Conservation (phyloP, 2,329 filamentous ascomycete genomes). For the Pezicula rhizophila region DNA sequence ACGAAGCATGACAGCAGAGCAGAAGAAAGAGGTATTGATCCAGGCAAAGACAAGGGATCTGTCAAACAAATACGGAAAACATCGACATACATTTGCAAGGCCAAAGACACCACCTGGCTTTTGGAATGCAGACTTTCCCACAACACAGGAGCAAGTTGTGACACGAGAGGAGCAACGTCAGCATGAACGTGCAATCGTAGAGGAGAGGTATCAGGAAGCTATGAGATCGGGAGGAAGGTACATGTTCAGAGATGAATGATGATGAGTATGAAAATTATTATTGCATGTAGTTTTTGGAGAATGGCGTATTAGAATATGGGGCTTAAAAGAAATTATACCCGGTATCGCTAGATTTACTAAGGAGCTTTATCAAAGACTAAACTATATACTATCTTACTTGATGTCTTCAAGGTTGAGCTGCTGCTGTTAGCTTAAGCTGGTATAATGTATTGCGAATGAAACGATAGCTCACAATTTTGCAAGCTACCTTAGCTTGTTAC, state of each 20-base stretch:
- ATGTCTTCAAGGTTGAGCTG: too few relatives aligned
- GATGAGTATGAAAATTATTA: not conserved
- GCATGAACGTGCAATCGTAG: constrained; percentile 57
- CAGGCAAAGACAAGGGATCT: constrained; percentile 69
- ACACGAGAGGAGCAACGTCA: constrained; percentile 61
- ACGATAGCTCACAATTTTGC: too few relatives aligned
- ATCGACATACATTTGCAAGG: constrained; percentile 68
- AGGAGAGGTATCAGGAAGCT: constrained; percentile 74
- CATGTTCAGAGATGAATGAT: constrained; percentile 71
- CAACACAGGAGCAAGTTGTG: constrained; percentile 69
- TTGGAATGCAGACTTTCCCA: constrained; percentile 86
- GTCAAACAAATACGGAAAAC: constrained; percentile 70
- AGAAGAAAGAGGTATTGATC: constrained; percentile 62
- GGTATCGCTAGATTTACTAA: too few relatives aligned
- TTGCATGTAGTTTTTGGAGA: not conserved
- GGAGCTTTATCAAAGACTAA: too few relatives aligned
- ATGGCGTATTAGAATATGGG: not conserved
- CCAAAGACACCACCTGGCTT: constrained; percentile 75
- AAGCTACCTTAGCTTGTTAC: too few relatives aligned
- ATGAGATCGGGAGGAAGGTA: constrained; percentile 71
- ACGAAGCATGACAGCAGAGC: constrained; percentile 50
- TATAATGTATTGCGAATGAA: too few relatives aligned
- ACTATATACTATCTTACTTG: too few relatives aligned
- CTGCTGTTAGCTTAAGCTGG: too few relatives aligned
- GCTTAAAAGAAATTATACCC: too few relatives aligned